These are phyloP conservation scores for Annulohypoxylon maeteangense DNA, from an alignment of 495 filamentous ascomycete species.

Conservation along the genomic window DNA sequence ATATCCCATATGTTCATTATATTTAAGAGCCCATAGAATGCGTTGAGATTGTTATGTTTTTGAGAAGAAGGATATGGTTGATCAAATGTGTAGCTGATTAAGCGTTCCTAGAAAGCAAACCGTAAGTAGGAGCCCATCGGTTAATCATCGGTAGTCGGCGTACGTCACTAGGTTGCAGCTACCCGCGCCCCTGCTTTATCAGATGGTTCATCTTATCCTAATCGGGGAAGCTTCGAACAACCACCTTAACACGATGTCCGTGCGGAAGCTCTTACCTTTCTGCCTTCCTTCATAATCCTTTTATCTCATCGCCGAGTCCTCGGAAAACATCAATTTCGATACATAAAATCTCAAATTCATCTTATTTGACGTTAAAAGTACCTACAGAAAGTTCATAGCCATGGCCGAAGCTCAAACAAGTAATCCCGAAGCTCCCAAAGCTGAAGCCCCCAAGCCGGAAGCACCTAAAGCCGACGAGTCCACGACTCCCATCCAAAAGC, in stretches of 20 bases:
- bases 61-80: conserved; percentile 13
- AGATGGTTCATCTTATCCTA: conserved; percentile 12
- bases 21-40: conserved; percentile 4
- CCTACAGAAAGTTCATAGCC: not conserved
- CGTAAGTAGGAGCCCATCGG: not conserved
- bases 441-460: conserved; percentile 28
- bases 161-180: conserved; percentile 12
- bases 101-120: not conserved
- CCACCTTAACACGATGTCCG: not conserved
- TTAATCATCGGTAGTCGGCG: conserved; percentile 24
- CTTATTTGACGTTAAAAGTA: not conserved
- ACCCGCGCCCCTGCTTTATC: conserved; percentile 14
- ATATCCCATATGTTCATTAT: not conserved
- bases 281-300: conserved; percentile 1
- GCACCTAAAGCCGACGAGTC: conserved; percentile 41
- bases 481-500: conserved; percentile 45
- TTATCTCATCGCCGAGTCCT: conserved; percentile 16
- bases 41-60: conserved; percentile 11
- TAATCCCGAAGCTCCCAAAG: conserved; percentile 7
- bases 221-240: conserved; percentile 34
- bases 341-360: not conserved
- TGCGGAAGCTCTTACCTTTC: conserved; percentile 5
- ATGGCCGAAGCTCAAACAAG: conserved; percentile 33
- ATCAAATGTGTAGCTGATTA: not conserved
- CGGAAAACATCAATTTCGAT: not conserved